Percentiles rank a stretch among this genome's conserved stretches.
Conservation (phyloP, 2,329 filamentous ascomycete genomes). For the Aspergillus pseudoglaucus region DNA sequence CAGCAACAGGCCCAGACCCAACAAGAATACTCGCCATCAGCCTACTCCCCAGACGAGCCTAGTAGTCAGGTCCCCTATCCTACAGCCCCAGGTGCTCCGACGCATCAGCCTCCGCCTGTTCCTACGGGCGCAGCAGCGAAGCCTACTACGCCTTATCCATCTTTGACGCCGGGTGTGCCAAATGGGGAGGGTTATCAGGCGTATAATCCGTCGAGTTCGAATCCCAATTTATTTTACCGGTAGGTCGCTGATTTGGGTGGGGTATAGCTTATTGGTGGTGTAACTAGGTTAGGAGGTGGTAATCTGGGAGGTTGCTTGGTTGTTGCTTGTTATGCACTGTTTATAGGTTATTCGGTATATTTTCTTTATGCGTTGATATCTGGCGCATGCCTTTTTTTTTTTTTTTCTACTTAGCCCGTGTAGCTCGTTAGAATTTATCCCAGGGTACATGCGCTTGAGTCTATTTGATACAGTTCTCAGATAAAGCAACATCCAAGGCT, state of each 20-base stretch:
- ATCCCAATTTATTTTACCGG: constrained; percentile 36
- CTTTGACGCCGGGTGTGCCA: constrained; percentile 22
- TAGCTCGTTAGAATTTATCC: too few relatives aligned
- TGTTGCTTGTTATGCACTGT: too few relatives aligned
- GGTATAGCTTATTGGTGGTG: too few relatives aligned
- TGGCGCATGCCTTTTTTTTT: too few relatives aligned
- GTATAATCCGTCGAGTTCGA: constrained; percentile 30
- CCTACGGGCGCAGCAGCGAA: constrained; percentile 22
- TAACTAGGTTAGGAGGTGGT: too few relatives aligned
- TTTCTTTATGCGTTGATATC: too few relatives aligned
- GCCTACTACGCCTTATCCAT: constrained; percentile 26
- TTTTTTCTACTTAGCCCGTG: too few relatives aligned
- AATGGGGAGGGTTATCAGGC: constrained; percentile 27
- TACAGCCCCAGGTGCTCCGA: constrained; percentile 19
- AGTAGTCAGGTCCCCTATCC: constrained; percentile 25
- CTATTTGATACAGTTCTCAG: too few relatives aligned
- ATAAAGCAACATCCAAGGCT: too few relatives aligned
- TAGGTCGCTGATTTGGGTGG: constrained; percentile 9
- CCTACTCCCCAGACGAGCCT: constrained; percentile 33
- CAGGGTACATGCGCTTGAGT: too few relatives aligned
- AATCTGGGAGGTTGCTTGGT: too few relatives aligned
- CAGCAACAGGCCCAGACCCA: constrained; percentile 26
- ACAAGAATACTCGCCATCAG: constrained; percentile 35
- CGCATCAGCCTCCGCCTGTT: constrained; percentile 30
- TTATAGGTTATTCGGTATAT: too few relatives aligned